phyloP scores from a whole-genome alignment of 2,329 filamentous ascomycete genomes.

The Pyricularia pennisetigena region DNA sequence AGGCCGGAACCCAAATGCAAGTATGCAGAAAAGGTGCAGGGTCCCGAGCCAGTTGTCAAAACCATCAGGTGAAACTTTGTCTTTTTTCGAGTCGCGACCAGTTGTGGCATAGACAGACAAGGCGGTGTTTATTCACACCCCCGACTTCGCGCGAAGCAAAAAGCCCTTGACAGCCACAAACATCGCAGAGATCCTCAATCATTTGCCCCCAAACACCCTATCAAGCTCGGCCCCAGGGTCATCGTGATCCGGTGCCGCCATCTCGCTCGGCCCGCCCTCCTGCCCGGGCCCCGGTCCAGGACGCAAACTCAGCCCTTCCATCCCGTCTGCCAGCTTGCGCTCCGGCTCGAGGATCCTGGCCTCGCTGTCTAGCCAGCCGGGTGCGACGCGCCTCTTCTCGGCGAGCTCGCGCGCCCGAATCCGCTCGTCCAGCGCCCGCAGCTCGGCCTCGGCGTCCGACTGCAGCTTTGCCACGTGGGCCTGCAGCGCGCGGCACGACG shows the following conservation, averaged over 20 bases:
- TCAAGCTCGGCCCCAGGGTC: conserved; percentile 9
- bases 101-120: background rate
- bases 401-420: conserved; percentile 58
- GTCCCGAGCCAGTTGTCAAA: background rate
- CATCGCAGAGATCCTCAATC: background rate
- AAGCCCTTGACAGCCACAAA: background rate
- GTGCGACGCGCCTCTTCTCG: conserved; percentile 70
- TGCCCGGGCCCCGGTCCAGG: conserved; percentile 6
- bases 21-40: background rate
- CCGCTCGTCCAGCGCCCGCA: conserved; percentile 60
- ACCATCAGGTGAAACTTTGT: background rate
- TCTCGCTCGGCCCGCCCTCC: conserved; percentile 8
- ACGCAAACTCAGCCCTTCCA: conserved; percentile 17
- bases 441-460: conserved; percentile 54
- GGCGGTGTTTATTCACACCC: background rate
- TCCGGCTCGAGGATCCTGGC: conserved; percentile 60
- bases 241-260: conserved; percentile 9
- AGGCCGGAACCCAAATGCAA: background rate
- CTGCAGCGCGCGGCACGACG: conserved; percentile 70
- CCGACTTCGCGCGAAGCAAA: background rate
- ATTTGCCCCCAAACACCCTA: conserved; percentile 9
- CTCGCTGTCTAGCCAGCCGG: conserved; percentile 73
- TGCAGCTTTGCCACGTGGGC: conserved; percentile 63
- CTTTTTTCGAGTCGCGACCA: background rate
- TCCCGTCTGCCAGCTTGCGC: conserved; percentile 20